phyloP scores from a whole-genome alignment of 306 rosid genomes.

The Abrus pulchellus region DNA sequence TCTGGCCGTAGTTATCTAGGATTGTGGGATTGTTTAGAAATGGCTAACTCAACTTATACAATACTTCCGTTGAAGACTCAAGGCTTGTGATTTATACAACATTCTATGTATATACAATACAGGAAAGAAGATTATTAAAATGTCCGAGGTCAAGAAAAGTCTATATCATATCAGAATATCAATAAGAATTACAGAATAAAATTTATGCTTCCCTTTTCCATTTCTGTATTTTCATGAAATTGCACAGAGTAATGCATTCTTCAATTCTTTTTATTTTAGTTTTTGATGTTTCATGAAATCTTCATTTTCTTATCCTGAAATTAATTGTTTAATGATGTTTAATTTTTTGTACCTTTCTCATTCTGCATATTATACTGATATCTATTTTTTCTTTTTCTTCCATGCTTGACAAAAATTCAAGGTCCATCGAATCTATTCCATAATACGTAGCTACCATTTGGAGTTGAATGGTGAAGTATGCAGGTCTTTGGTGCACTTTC shows the following conservation, averaged over 20 bases:
- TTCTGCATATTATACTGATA: slow-evolving; percentile 32
- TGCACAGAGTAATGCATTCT: not conserved
- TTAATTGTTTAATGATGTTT: not conserved
- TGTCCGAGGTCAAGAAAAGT: not conserved
- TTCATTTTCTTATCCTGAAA: slow-evolving; percentile 4
- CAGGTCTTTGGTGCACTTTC: slow-evolving; percentile 71
- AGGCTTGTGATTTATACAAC: slow-evolving; percentile 5
- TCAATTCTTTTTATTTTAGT: not conserved
- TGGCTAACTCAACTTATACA: not conserved
- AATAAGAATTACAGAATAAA: not conserved
- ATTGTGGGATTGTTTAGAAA: not conserved
- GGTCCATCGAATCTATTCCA: slow-evolving; percentile 74
- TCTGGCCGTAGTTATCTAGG: not conserved
- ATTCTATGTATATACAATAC: too few relatives aligned
- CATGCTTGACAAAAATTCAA: slow-evolving; percentile 44
- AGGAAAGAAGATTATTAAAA: not conserved
- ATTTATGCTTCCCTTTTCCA: not conserved
- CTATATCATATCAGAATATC: not conserved
- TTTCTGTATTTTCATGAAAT: slow-evolving; percentile 24
- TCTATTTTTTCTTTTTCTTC: slow-evolving; percentile 37
- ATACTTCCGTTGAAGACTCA: not conserved
- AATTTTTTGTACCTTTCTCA: slow-evolving; percentile 29
- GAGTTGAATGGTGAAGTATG: slow-evolving; percentile 68
- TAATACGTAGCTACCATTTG: slow-evolving; percentile 59
- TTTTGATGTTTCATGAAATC: not conserved